These are phyloP conservation scores for Hypoxylon fuscum DNA, from an alignment of 495 filamentous ascomycete species.

Conservation along the genomic window DNA sequence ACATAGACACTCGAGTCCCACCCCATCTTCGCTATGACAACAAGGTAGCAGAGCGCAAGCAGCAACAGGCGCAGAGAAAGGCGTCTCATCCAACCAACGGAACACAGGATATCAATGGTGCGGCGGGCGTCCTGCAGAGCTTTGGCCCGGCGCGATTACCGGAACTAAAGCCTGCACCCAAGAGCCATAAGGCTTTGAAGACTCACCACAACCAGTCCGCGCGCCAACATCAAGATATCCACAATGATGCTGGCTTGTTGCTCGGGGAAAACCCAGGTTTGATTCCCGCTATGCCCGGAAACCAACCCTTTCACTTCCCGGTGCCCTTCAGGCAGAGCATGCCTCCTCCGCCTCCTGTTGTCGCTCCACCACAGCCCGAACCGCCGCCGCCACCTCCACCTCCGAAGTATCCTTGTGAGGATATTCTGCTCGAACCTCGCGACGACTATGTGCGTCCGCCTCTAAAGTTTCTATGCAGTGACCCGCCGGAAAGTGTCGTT, in stretches of 20 bases:
- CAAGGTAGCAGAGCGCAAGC: slow-evolving; percentile 80
- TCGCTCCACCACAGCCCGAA: slow-evolving; percentile 32
- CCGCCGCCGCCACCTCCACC: slow-evolving; percentile 75
- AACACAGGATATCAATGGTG: slow-evolving; percentile 52
- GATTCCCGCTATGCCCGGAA: slow-evolving; percentile 51
- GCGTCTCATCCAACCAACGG: slow-evolving; percentile 55
- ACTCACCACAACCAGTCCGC: slow-evolving; percentile 19
- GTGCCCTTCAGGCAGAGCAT: slow-evolving; percentile 51
- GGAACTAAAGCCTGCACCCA: slow-evolving; percentile 82
- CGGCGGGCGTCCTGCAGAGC: slow-evolving; percentile 49
- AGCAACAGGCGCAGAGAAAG: slow-evolving; percentile 72
- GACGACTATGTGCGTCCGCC: slow-evolving; percentile 69
- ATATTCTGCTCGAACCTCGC: slow-evolving; percentile 77
- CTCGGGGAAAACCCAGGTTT: slow-evolving; percentile 47
- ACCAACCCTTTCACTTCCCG: slow-evolving; percentile 54
- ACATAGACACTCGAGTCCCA: slow-evolving; percentile 85
- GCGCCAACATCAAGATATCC: slow-evolving; percentile 41
- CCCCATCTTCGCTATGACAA: slow-evolving; percentile 81
- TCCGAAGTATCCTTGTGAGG: slow-evolving; percentile 94
- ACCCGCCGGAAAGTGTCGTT: slow-evolving; percentile 56
- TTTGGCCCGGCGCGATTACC: slow-evolving; percentile 65
- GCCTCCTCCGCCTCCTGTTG: slow-evolving; percentile 39
- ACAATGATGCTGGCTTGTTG: slow-evolving; percentile 49
- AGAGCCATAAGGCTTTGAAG: slow-evolving; percentile 75
- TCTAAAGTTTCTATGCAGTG: slow-evolving; percentile 77